phyloP scores from a whole-genome alignment of 108 stramenopile genomes.

The Conticribra guillardii region DNA sequence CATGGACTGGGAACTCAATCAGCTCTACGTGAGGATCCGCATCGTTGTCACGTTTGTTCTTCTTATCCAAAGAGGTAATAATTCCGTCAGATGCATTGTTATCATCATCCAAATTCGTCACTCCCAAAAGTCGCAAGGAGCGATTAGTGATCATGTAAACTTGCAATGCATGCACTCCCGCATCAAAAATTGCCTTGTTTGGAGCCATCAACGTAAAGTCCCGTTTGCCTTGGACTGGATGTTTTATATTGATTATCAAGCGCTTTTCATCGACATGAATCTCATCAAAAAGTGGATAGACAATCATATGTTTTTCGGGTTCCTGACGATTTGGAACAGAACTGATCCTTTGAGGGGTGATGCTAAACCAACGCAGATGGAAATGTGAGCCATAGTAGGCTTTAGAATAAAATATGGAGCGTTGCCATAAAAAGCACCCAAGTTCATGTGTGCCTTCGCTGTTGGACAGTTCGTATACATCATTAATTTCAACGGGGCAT shows the following conservation, averaged over 20 bases:
- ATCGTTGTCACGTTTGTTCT: slow-evolving; percentile 22
- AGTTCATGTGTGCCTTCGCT: slow-evolving; percentile 29
- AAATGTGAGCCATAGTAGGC: slow-evolving; percentile 61
- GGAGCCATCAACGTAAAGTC: slow-evolving; percentile 71
- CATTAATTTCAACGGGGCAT: slow-evolving; percentile 22
- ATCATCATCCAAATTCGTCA: slow-evolving; percentile 32
- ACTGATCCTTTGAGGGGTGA: slow-evolving; percentile 53
- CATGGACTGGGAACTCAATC: slow-evolving; percentile 58
- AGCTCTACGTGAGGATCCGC: slow-evolving; percentile 53
- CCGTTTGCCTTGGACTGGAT: slow-evolving; percentile 45
- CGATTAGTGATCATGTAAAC: slow-evolving; percentile 27
- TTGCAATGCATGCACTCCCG: slow-evolving; percentile 55
- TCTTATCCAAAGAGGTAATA: background rate
- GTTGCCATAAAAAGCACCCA: slow-evolving; percentile 69
- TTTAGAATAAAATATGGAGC: slow-evolving; percentile 70
- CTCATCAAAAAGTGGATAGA: slow-evolving; percentile 60
- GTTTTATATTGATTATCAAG: slow-evolving; percentile 60
- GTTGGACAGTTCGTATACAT: slow-evolving; percentile 30
- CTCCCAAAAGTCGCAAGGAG: slow-evolving; percentile 15
- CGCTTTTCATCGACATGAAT: slow-evolving; percentile 67
- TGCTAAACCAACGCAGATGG: slow-evolving; percentile 74
- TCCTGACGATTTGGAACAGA: slow-evolving; percentile 61
- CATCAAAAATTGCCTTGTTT: slow-evolving; percentile 52
- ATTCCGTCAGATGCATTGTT: background rate
- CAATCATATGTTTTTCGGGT: slow-evolving; percentile 48